Percentiles rank a stretch among this genome's conserved stretches.
Evolutionary conservation across 78 protist species (phyloP).

Genomic region (Emiliania huxleyi): DNA sequence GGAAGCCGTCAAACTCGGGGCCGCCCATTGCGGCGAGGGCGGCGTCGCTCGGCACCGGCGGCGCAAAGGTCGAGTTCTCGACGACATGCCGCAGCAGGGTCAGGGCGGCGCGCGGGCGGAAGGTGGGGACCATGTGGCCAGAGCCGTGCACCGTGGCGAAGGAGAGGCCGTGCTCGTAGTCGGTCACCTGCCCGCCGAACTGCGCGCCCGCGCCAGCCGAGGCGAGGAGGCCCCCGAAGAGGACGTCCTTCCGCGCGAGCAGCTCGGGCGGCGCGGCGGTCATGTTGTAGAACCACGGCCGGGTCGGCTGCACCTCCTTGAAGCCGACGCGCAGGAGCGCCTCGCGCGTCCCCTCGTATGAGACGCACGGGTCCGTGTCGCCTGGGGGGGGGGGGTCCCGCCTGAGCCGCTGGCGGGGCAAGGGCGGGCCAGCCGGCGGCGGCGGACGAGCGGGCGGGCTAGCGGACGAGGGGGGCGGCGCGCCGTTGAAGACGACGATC

Average conservation of each 20-base stretch:
- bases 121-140: constrained; percentile 4
- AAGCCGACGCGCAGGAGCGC: background rate
- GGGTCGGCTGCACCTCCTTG: background rate
- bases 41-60: background rate
- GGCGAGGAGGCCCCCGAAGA: background rate
- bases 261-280: background rate
- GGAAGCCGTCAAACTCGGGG: background rate
- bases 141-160: constrained; percentile 17
- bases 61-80: background rate
- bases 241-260: background rate
- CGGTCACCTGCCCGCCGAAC: background rate
- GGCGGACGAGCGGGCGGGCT: too few species aligned
- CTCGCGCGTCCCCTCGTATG: constrained; percentile 20
- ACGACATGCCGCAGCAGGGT: background rate
- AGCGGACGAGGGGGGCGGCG: too few species aligned
- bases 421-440: too few species aligned
- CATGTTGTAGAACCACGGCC: constrained; percentile 17
- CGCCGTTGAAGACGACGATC: background rate
- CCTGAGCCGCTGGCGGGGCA: too few species aligned
- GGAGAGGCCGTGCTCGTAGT: constrained; percentile 5
- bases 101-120: constrained; percentile 12
- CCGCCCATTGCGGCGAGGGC: background rate
- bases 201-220: background rate
- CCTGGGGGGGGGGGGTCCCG: too few species aligned
- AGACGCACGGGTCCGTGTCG: constrained; percentile 30